Base-by-base conservation (phyloP, 495 filamentous ascomycete species). In the Podospora appendiculata region DNA sequence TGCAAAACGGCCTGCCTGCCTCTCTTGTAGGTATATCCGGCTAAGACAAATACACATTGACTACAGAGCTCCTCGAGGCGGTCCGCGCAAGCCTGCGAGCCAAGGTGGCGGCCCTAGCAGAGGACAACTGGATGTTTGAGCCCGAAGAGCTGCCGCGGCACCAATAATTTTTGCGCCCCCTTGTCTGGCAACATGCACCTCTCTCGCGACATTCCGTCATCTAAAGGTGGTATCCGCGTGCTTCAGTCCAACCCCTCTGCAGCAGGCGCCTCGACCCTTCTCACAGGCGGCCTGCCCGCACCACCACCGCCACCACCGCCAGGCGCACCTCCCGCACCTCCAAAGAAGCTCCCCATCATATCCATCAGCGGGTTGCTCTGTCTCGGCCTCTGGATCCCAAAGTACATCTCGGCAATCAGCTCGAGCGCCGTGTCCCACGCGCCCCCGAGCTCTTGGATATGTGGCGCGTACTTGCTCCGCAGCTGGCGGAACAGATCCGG, bases 261-360 rank as follows among this genome's bases (percentile, higher is more conserved):
- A 32, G 70, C 65, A 38, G 77, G 78, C 58, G 61, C 69, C 39
- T 74, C 68, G 44, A 74, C 71, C 52, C 70, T 68, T 47, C 73
- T 68, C 17, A 71, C 51, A 8, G 71, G 63, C 46, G 71, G 71
- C 38, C 71, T 70, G 45, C 62, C 70, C 10, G 42, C 64, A 32
- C 65, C 60, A 36, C 63, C 52, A 45, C 55, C 69, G 59, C 71
- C 61, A 63, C 67, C 69, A 57, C 76, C 61, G 55, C 56, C 57
- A 25, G 25, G 25, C 25, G 25, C 25, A 25, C 25, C 25, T 19
- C 72, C 79, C 7, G 80, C 82, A 47, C 89, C 90, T 7, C 90
- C 89, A 65, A 96, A 84, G 79, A 99, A 82, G 55, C 81, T 87
- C 4, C 90, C 88, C 90, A 97, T 95, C 90, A 99, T 97, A 60